Conservation (phyloP, 805 yeast genomes). For the Myxozyma kluyveri region DNA sequence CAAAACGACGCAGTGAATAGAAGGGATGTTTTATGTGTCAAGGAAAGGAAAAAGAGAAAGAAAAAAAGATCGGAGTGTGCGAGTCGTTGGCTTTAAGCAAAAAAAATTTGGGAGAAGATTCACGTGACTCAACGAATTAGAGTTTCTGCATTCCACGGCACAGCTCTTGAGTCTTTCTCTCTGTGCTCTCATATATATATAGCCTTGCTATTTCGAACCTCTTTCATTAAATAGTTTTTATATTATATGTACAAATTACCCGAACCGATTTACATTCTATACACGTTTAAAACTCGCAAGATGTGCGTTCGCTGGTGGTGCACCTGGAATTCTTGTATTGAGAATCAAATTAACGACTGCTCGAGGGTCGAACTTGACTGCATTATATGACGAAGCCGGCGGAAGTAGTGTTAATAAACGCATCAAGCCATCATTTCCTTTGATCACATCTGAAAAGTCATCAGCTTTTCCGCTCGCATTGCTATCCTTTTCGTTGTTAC, state of each 20-base stretch:
- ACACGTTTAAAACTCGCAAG: conserved; percentile 11
- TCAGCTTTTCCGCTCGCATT: background rate
- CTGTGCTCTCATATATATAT: no score
- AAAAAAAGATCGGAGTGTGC: no score
- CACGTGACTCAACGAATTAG: no score
- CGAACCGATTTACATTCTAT: background rate
- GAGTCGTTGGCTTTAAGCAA: no score
- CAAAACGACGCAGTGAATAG: conserved; percentile 18
- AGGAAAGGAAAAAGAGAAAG: conserved; percentile 5
- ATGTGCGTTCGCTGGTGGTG: conserved; percentile 24
- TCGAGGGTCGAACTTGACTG: conserved; percentile 53
- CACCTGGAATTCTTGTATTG: conserved; percentile 33
- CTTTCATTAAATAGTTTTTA: background rate
- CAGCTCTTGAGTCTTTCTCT: no score
- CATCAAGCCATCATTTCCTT: conserved; percentile 36
- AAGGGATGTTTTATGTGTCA: conserved; percentile 7
- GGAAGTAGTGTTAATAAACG: conserved; percentile 59
- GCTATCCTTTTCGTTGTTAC: no score
- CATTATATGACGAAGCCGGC: conserved; percentile 54
- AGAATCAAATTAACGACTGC: conserved; percentile 46
- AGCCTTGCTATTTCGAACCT: background rate
- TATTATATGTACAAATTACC: background rate
- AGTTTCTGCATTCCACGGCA: no score
- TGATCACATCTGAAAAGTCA: background rate
- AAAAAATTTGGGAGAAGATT: no score